Percentiles rank a stretch among this genome's conserved stretches.
phyloP scores from a whole-genome alignment of 2,329 filamentous ascomycete genomes.

The Nigrospora oryzae region DNA sequence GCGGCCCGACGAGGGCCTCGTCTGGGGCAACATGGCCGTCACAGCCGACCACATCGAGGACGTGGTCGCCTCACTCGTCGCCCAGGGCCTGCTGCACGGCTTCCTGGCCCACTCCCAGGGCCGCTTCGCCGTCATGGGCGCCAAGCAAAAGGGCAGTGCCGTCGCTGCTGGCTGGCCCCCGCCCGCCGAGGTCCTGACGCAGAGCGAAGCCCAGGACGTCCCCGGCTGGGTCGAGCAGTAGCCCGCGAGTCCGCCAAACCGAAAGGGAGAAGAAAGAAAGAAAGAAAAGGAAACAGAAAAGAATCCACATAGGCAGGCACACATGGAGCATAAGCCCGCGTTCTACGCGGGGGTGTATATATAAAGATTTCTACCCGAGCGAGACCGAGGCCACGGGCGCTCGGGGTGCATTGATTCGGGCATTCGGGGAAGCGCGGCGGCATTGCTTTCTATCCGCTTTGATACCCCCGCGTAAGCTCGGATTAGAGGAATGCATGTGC shows the following conservation, averaged over 20 bases:
- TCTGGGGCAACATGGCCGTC: slow-evolving; percentile 55
- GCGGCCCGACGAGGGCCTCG: slow-evolving; percentile 47
- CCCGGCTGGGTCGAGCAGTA: slow-evolving; percentile 59
- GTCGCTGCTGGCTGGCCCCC: slow-evolving; percentile 67
- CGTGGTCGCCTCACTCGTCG: slow-evolving; percentile 66
- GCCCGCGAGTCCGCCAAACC: too few relatives aligned
- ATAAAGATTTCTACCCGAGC: too few relatives aligned
- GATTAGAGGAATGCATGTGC: too few relatives aligned
- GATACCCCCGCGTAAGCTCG: too few relatives aligned
- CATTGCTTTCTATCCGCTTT: too few relatives aligned
- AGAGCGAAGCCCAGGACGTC: slow-evolving; percentile 52
- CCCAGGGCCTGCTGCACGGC: slow-evolving; percentile 73
- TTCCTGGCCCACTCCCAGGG: slow-evolving; percentile 72
- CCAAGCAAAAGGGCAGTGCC: slow-evolving; percentile 56
- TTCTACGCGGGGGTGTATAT: too few relatives aligned
- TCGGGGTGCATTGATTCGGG: too few relatives aligned
- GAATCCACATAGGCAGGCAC: too few relatives aligned
- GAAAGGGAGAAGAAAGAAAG: not conserved
- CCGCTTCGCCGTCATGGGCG: slow-evolving; percentile 76
- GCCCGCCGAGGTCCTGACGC: slow-evolving; percentile 60
- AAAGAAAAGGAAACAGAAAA: not conserved
- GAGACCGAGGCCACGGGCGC: too few relatives aligned
- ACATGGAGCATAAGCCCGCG: too few relatives aligned
- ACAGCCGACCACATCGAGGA: slow-evolving; percentile 64
- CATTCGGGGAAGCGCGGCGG: too few relatives aligned